Evolutionary conservation across 192 early-diverging fungal species (phyloP), one percentile per base, ranked within the genome.

Genomic region (Podila minutissima): DNA sequence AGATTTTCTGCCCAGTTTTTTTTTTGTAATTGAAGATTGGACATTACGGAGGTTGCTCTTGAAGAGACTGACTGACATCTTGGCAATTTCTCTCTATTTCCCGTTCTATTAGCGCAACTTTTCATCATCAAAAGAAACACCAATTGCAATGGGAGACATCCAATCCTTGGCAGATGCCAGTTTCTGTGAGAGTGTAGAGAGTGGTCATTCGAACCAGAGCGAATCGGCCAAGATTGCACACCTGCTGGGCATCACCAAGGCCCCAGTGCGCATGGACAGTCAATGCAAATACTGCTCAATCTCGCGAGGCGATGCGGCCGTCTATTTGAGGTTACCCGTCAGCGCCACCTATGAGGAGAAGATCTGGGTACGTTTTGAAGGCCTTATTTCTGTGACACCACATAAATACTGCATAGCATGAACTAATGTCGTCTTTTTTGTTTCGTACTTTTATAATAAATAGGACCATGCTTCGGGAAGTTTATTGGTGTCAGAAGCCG

Each of bases 271-370:
- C 29, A 98, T 99, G 95, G 98, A 99, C 84, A 94, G 93, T 70
- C 97, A 99, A 86, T 96, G 95, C 89, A 99, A 99, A 83, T 99
- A 99, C 75, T 94, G 90, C 57, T 89, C 94, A 8, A 83, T 99
- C 13, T 88, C 97, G 3, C 87, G 97, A 65, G 98, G 97, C 33
- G 94, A 99, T 85, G 97, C 96, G 2, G 92, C 94, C 57, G 95
- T 99, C 31, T 98, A 98, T 71, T 84, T 99, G 50, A 85, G 98
- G 29, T 63, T 99, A 24, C 97, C 96, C 8, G 89, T 89, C 57
- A 88, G 88, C 53, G 88, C 83, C 2, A 88, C 89, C 24, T 99
- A 99, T 78, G 89, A 92, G 53, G 98, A 99, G 71, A 99, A 98
- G 88, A 99, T 98, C 79, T 99, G 98, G 98, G 92, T 93, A 85